A percentile compares a stretch with the other conserved stretches of the same genome.
These are phyloP conservation scores for Dothistroma pini DNA, from an alignment of 2,329 filamentous ascomycete genomes.

Conservation along the genomic window DNA sequence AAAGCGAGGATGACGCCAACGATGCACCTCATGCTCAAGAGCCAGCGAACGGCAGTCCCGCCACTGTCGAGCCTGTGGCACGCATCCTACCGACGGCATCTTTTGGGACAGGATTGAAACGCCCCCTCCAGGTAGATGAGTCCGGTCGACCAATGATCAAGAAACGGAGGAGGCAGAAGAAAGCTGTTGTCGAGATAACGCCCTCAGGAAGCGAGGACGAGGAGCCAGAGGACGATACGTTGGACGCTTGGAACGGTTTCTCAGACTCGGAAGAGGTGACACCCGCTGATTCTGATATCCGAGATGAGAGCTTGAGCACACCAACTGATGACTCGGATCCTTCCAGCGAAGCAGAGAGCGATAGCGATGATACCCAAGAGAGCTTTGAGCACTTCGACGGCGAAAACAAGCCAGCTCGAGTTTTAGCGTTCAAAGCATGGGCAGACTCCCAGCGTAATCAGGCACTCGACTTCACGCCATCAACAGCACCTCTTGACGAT, in stretches of 20 bases:
- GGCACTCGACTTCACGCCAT: constrained; percentile 65
- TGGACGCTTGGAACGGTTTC: constrained; percentile 29
- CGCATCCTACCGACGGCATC: neutral
- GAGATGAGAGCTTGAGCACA: neutral
- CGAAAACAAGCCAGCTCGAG: constrained; percentile 40
- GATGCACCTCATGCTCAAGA: neutral
- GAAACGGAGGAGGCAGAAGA: constrained; percentile 62
- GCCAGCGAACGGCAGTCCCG: neutral
- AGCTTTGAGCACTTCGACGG: neutral
- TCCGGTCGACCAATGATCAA: constrained; percentile 77
- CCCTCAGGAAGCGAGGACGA: constrained; percentile 1
- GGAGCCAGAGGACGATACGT: constrained; percentile 18
- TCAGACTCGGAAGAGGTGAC: constrained; percentile 30
- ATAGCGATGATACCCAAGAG: constrained; percentile 36
- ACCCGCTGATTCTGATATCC: neutral
- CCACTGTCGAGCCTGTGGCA: neutral
- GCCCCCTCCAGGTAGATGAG: constrained; percentile 75
- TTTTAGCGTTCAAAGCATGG: constrained; percentile 88
- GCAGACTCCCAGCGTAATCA: constrained; percentile 82
- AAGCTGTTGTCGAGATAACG: neutral
- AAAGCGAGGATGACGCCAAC: constrained; percentile 6
- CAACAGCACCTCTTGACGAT: constrained; percentile 37
- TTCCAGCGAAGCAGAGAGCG: constrained; percentile 30
- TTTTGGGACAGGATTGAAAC: constrained; percentile 77
- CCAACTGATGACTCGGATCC: neutral